Evolutionary conservation across 257 asterid genomes (phyloP), one percentile per base, ranked within the genome.

Genomic region (Prunella vulgaris): DNA sequence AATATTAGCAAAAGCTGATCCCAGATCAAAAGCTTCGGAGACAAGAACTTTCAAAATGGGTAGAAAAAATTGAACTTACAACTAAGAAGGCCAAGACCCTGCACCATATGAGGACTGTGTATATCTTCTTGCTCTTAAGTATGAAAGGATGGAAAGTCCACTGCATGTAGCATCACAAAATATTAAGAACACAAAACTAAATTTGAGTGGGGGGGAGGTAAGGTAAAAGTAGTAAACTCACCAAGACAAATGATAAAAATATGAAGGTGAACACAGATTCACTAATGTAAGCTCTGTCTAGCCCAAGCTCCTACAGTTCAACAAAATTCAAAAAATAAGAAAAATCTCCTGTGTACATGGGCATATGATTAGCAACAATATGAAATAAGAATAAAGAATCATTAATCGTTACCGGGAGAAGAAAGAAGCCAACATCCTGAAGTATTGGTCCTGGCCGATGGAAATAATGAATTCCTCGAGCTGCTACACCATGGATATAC

Each of bases 101-200:
- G 94, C 98, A 92, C 99, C 99, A 92, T 60, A 94, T 72, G 61
- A 89, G 83, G 73, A 92, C 99, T 15, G 99, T 94, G 82, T 92
- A 92, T 79, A 94, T 86, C 86, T 84, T 94, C 83, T 91, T 92
- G 87, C 80, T 85, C 88, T 94, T 94, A 59, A 85, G 60, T 77
- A 91, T 74, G 80, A 94, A 94, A 74, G 99, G 99, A 83, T 91
- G 93, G 92, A 94, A 94, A 25, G 97, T 94, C 98, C 99, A 94
- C 99, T 94, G 90, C 86, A 80, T 33, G 64, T 62, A 75, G 78
- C 70, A 74, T 78, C 64, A 57, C 9, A 62, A 70, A 76, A 13
- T 40, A 66, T 60, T 70, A 51, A 63, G 40, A 66, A 42, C 63
- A 10, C 52, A 7, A 10, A 25, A 35, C 32, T 10, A 9, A 59